Evolutionary conservation across 495 filamentous ascomycete species (phyloP).

Genomic region (Acidomyces sp.): DNA sequence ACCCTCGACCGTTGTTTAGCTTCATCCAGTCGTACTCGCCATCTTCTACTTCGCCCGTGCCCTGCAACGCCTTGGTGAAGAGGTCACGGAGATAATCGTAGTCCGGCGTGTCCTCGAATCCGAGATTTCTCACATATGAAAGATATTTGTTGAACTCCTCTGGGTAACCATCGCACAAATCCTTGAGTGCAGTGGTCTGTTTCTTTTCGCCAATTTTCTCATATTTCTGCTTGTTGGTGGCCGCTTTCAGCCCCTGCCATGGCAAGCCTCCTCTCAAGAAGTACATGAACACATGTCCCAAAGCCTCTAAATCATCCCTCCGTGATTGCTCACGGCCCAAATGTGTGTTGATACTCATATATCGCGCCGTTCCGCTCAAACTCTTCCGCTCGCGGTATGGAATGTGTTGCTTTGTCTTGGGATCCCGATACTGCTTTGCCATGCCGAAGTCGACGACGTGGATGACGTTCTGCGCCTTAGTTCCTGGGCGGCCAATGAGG

Average conservation of each 20-base stretch:
- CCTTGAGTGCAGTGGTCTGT: constrained; percentile 91
- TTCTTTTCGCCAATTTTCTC: constrained; percentile 99
- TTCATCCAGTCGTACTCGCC: constrained; percentile 99
- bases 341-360: constrained; percentile 99
- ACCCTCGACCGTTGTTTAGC: constrained; percentile 85
- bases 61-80: constrained; percentile 92
- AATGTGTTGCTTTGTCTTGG: constrained; percentile 98
- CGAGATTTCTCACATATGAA: constrained; percentile 91
- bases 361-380: constrained; percentile 88
- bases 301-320: constrained; percentile 87
- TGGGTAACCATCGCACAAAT: constrained; percentile 91
- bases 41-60: constrained; percentile 87
- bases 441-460: constrained; percentile 99
- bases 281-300: constrained; percentile 99
- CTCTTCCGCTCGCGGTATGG: constrained; percentile 97
- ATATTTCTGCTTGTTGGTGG: constrained; percentile 99
- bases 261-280: constrained; percentile 91
- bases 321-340: constrained; percentile 91
- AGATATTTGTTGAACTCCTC: constrained; percentile 97
- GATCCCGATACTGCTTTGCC: constrained; percentile 98
- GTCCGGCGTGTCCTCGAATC: constrained; percentile 96
- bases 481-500: constrained; percentile 83
- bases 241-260: constrained; percentile 97
- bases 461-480: constrained; percentile 93
- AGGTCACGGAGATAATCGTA: constrained; percentile 96